phyloP scores from a whole-genome alignment of 208 protist genomes.

The Leishmania lainsoni region DNA sequence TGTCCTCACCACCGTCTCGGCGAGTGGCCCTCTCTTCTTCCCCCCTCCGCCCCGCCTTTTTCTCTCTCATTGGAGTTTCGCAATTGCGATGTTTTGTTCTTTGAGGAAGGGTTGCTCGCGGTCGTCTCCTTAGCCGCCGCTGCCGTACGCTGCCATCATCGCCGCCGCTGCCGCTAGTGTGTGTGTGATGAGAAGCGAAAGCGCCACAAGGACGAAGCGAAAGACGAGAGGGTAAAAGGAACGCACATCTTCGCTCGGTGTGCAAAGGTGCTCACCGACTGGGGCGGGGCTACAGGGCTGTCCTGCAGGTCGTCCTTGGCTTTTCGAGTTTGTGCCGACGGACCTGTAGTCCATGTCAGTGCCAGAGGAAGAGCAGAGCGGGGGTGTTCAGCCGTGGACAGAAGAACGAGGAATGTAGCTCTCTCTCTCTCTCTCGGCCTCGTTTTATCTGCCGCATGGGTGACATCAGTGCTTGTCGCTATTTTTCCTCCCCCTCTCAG shows the following conservation, averaged over 20 bases:
- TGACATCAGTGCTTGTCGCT: background rate
- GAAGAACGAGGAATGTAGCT: background rate
- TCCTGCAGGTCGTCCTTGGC: background rate
- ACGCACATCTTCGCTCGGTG: background rate
- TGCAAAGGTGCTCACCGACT: background rate
- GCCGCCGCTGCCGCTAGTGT: too few species aligned
- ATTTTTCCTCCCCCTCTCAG: background rate
- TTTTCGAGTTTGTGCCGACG: background rate
- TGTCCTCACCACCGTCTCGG: background rate
- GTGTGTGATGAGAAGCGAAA: too few species aligned
- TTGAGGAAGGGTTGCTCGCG: too few species aligned
- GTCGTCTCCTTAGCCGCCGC: too few species aligned
- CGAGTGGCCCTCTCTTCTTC: background rate
- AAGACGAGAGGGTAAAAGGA: background rate
- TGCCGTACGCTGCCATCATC: too few species aligned
- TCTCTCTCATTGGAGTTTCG: too few species aligned
- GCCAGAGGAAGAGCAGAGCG: background rate
- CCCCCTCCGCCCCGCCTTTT: too few species aligned
- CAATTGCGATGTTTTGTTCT: too few species aligned
- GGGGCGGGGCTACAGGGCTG: background rate
- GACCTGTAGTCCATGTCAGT: background rate
- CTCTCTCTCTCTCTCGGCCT: background rate
- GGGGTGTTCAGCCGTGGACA: too few species aligned
- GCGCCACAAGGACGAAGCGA: too few species aligned
- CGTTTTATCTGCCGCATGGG: background rate